Conservation (phyloP, 2,329 filamentous ascomycete species). For the Exophiala sp. region DNA sequence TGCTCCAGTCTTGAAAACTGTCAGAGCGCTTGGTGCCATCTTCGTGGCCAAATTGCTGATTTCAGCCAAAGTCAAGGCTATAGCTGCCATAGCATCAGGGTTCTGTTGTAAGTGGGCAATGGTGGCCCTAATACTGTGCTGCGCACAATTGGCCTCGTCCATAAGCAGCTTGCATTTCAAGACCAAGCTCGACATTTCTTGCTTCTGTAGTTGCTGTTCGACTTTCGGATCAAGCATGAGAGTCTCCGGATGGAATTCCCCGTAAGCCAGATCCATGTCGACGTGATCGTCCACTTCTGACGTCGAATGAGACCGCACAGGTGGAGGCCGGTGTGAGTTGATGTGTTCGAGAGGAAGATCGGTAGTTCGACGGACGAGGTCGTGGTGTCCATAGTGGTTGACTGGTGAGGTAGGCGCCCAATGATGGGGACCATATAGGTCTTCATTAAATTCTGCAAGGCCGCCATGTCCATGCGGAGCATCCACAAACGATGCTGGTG, state of each 20-base stretch:
- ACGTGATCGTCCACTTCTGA: conserved; percentile 49
- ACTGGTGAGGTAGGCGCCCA: conserved; percentile 32
- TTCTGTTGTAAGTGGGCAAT: conserved; percentile 77
- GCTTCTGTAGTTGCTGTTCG: conserved; percentile 43
- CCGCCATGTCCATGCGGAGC: conserved; percentile 3
- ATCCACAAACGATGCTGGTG: not conserved
- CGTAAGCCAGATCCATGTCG: conserved; percentile 91
- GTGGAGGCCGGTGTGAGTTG: conserved; percentile 13
- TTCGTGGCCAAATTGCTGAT: conserved; percentile 78
- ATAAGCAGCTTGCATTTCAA: conserved; percentile 71
- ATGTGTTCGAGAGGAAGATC: conserved; percentile 21
- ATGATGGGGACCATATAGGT: conserved; percentile 21
- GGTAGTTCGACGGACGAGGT: conserved; percentile 26
- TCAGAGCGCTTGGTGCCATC: conserved; percentile 76
- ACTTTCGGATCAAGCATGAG: conserved; percentile 43
- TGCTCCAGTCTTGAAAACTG: conserved; percentile 72
- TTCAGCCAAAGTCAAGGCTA: conserved; percentile 87
- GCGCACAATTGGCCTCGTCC: conserved; percentile 82
- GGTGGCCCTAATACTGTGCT: conserved; percentile 76
- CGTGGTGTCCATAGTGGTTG: conserved; percentile 5
- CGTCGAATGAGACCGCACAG: conserved; percentile 23
- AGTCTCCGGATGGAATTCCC: conserved; percentile 67
- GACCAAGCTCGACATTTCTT: conserved; percentile 65
- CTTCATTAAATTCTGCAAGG: conserved; percentile 27
- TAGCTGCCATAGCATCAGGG: conserved; percentile 88